These are phyloP conservation scores for Sutorius eximius DNA, from an alignment of 1,284 basidiomycete species.

Conservation along the genomic window DNA sequence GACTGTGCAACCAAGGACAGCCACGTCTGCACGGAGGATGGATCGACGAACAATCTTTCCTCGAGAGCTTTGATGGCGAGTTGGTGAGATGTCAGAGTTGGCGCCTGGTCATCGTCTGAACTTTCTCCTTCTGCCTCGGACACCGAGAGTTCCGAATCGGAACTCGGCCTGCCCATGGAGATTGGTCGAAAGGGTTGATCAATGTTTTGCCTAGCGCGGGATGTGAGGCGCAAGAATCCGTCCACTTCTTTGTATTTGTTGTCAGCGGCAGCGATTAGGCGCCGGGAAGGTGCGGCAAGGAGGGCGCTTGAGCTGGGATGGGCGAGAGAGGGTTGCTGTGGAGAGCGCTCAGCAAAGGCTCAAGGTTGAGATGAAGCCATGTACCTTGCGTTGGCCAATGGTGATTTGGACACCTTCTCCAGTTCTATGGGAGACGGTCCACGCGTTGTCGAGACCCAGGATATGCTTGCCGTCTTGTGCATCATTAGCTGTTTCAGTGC, in stretches of 20 bases:
- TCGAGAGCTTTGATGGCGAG: constrained; percentile 59
- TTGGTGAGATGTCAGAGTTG: constrained; percentile 53
- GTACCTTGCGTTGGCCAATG: constrained; percentile 52
- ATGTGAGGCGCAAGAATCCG: constrained; percentile 61
- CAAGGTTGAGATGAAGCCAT: constrained; percentile 3
- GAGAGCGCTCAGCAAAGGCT: constrained; percentile 6
- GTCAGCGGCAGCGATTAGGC: constrained; percentile 41
- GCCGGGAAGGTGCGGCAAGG: constrained; percentile 47
- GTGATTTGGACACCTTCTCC: constrained; percentile 63
- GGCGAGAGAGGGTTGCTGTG: constrained; percentile 54
- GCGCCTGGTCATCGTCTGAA: constrained; percentile 36
- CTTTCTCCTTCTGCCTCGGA: constrained; percentile 38
- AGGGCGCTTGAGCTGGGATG: constrained; percentile 55
- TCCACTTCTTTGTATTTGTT: constrained; percentile 60
- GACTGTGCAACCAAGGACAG: constrained; percentile 63
- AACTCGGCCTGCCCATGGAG: constrained; percentile 35
- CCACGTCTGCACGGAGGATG: constrained; percentile 60
- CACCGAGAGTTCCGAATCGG: constrained; percentile 46
- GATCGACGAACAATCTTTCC: constrained; percentile 49
- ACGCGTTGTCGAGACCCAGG: constrained; percentile 54
- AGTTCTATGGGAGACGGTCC: constrained; percentile 48
- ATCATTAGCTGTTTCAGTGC: constrained; percentile 50
- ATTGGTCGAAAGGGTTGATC: constrained; percentile 53
- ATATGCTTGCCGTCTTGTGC: constrained; percentile 61
- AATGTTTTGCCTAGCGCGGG: constrained; percentile 34